A percentile compares a stretch with the other conserved stretches of the same genome.
phyloP scores from a whole-genome alignment of 495 filamentous ascomycete species.

The Hyphodiscus hymeniophilus region DNA sequence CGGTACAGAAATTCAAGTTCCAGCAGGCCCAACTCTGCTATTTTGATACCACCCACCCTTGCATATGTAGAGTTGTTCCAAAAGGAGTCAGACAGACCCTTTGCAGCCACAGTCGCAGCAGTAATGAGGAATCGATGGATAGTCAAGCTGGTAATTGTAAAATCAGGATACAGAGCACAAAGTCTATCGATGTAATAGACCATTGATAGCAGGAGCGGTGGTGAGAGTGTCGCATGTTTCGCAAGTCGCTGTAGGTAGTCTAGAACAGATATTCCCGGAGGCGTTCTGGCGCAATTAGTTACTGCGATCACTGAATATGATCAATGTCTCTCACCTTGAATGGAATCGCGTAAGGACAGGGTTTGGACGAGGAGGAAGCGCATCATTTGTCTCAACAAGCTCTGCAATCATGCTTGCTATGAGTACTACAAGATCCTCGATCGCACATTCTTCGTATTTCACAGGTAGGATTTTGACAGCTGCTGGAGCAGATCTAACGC shows the following conservation, averaged over 20 bases:
- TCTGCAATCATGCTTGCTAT: constrained; percentile 95
- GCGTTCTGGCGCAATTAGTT: constrained; percentile 49
- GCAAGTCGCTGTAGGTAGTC: constrained; percentile 91
- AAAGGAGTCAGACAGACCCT: constrained; percentile 92
- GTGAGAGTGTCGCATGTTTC: constrained; percentile 86
- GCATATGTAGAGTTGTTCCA: constrained; percentile 98
- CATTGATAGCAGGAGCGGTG: constrained; percentile 97
- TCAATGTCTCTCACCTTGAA: constrained; percentile 56
- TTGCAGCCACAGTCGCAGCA: constrained; percentile 88
- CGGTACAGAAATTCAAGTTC: constrained; percentile 88
- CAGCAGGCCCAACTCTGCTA: constrained; percentile 82
- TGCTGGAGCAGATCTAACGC: constrained; percentile 1
- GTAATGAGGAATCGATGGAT: constrained; percentile 97
- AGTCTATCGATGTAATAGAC: constrained; percentile 98
- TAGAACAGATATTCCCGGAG: constrained; percentile 84
- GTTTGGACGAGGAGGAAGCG: constrained; percentile 64
- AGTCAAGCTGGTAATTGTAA: constrained; percentile 89
- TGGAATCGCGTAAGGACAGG: constrained; percentile 89
- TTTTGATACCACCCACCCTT: constrained; percentile 80
- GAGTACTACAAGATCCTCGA: constrained; percentile 77
- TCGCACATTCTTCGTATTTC: constrained; percentile 68
- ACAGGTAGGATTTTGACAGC: constrained; percentile 60
- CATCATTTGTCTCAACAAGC: constrained; percentile 86
- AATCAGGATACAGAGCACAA: constrained; percentile 82
- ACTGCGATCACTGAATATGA: not conserved